Conservation (phyloP, 495 filamentous ascomycete genomes). For the Penicillium daleae region DNA sequence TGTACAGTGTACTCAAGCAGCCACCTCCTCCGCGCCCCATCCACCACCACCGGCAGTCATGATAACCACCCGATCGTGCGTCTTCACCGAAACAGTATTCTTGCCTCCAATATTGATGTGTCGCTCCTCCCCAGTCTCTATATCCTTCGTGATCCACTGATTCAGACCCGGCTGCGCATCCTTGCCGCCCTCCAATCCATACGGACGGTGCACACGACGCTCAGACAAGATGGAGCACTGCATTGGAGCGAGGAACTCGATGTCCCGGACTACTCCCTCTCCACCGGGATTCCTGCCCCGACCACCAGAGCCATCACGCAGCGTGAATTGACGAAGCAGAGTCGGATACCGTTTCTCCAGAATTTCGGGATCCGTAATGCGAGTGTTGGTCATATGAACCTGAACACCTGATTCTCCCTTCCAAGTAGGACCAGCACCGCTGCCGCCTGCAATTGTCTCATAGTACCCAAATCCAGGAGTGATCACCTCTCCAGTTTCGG, state of each 20-base stretch:
- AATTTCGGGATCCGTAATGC: slow-evolving; percentile 95
- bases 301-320: slow-evolving; percentile 71
- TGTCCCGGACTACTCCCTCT: slow-evolving; percentile 89
- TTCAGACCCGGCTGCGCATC: slow-evolving; percentile 81
- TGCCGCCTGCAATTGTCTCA: slow-evolving; percentile 93
- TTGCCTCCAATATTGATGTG: slow-evolving; percentile 88
- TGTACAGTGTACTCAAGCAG: slow-evolving; percentile 15
- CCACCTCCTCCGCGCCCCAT: slow-evolving; percentile 39
- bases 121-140: slow-evolving; percentile 60
- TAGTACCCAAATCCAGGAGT: slow-evolving; percentile 93
- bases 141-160: slow-evolving; percentile 74
- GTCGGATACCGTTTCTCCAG: slow-evolving; percentile 95
- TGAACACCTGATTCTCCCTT: slow-evolving; percentile 89
- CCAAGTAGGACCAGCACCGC: slow-evolving; percentile 86
- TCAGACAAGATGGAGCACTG: slow-evolving; percentile 90
- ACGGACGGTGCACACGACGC: slow-evolving; percentile 82
- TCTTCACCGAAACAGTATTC: slow-evolving; percentile 85
- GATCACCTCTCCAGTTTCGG: slow-evolving; percentile 79
- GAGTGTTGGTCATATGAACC: slow-evolving; percentile 98
- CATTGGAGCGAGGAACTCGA: slow-evolving; percentile 89
- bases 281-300: slow-evolving; percentile 78
- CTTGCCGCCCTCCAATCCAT: slow-evolving; percentile 86
- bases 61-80: slow-evolving; percentile 86
- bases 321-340: slow-evolving; percentile 78
- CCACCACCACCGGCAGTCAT: slow-evolving; percentile 59